Conservation (phyloP, 169 alveolate genomes). For the Plasmodium coatneyi region DNA sequence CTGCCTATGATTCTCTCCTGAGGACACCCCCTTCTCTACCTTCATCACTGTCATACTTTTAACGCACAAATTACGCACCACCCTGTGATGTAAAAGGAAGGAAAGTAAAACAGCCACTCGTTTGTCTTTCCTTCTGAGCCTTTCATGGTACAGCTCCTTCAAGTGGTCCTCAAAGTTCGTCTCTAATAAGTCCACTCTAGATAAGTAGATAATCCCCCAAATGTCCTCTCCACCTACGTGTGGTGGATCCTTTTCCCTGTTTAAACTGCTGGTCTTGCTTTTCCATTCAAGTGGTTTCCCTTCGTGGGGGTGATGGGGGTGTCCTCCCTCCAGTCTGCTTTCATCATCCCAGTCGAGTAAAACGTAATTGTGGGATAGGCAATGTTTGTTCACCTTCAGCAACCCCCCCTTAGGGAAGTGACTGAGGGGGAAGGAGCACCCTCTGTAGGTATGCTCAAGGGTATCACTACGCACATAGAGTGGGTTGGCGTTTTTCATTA, state of each 20-base stretch:
- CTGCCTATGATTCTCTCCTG: not conserved
- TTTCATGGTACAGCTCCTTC: not conserved
- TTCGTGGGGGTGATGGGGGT: not conserved
- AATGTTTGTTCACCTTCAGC: not conserved
- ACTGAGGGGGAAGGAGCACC: not conserved
- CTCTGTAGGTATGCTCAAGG: not conserved
- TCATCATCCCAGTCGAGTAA: conserved; percentile 18
- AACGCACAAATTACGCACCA: not conserved
- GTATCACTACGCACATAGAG: not conserved
- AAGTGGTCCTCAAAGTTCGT: not conserved
- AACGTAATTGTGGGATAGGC: conserved; percentile 44
- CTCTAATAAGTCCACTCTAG: conserved; percentile 18
- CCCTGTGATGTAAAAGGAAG: not conserved
- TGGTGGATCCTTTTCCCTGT: not conserved
- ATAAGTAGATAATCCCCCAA: not conserved
- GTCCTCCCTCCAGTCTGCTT: not conserved
- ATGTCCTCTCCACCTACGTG: not conserved
- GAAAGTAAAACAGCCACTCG: not conserved
- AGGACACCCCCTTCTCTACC: not conserved
- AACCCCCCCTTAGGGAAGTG: not conserved
- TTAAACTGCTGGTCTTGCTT: not conserved
- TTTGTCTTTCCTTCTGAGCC: conserved; percentile 13
- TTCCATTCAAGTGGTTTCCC: not conserved
- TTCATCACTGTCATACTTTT: not conserved
- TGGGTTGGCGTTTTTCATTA: not conserved